A percentile compares a stretch with the other conserved stretches of the same genome.
phyloP scores from a whole-genome alignment of 768 basidiomycete species.

The Hericium alpestre region DNA sequence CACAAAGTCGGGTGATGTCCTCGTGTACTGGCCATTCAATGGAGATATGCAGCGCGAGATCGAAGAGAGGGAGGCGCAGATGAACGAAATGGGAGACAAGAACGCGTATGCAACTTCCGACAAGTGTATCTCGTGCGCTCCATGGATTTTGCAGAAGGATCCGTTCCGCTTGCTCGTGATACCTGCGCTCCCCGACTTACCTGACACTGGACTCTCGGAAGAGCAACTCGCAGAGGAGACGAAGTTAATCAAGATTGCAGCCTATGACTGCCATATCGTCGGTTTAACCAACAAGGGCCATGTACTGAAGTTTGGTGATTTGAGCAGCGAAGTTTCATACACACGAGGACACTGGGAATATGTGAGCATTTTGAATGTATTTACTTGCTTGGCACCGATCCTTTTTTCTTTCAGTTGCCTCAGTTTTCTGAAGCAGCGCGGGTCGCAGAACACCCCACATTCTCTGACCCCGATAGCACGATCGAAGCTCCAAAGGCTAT shows the following conservation, averaged over 20 bases:
- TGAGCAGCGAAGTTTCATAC: conserved; percentile 30
- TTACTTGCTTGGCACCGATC: too few relatives aligned
- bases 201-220: conserved; percentile 17
- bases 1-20: conserved; percentile 58
- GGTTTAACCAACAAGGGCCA: conserved; percentile 76
- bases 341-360: conserved; percentile 52
- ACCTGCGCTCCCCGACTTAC: conserved; percentile 49
- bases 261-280: conserved; percentile 59
- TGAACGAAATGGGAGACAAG: conserved; percentile 34
- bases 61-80: conserved; percentile 27
- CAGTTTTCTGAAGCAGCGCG: conserved; percentile 55
- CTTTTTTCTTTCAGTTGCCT: conserved; percentile 41
- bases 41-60: conserved; percentile 32
- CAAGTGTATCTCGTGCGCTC: conserved; percentile 43
- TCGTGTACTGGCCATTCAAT: conserved; percentile 63
- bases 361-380: conserved; percentile 30
- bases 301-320: conserved; percentile 51
- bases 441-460: conserved; percentile 36
- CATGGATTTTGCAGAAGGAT: conserved; percentile 45
- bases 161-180: conserved; percentile 51
- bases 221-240: conserved; percentile 19
- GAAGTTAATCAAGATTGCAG: conserved; percentile 72
- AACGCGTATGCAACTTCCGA: conserved; percentile 24
- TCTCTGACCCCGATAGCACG: conserved; percentile 23
- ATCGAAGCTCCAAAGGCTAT: conserved; percentile 32